phyloP scores from a whole-genome alignment of 1,284 basidiomycete species.

The Hypsizygus ulmarius region DNA sequence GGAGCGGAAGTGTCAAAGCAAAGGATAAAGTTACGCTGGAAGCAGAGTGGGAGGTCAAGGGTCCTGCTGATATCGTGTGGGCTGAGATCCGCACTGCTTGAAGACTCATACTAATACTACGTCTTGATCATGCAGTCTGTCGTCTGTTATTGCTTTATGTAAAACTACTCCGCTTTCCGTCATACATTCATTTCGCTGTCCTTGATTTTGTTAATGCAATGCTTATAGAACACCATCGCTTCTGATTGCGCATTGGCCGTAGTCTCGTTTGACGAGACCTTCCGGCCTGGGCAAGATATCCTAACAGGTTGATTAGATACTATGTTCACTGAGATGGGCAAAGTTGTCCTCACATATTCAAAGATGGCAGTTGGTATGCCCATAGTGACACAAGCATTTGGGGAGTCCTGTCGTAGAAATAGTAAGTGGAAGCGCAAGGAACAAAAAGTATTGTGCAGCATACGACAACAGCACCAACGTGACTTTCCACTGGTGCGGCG shows the following conservation, averaged over 20 bases:
- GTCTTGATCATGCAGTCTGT: too few relatives aligned
- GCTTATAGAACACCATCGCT: slow-evolving; percentile 55
- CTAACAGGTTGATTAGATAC: not conserved
- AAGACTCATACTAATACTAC: too few relatives aligned
- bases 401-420: slow-evolving; percentile 51
- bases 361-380: slow-evolving; percentile 72
- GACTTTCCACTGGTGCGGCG: slow-evolving; percentile 74
- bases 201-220: not conserved
- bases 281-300: slow-evolving; percentile 50
- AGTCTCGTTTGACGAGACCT: slow-evolving; percentile 54
- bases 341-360: slow-evolving; percentile 49
- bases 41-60: slow-evolving; percentile 50
- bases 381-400: slow-evolving; percentile 75
- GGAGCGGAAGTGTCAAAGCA: slow-evolving; percentile 35
- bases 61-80: slow-evolving; percentile 37
- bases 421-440: not conserved
- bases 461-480: slow-evolving; percentile 72
- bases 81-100: slow-evolving; percentile 16
- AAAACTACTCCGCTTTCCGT: too few relatives aligned
- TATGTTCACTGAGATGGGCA: not conserved
- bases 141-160: too few relatives aligned
- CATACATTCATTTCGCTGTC: too few relatives aligned
- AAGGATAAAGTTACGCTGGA: slow-evolving; percentile 41
- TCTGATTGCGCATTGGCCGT: slow-evolving; percentile 65
- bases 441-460: slow-evolving; percentile 19